Conservation (phyloP, 2,329 filamentous ascomycete species). For the Colletotrichum caudatum region DNA sequence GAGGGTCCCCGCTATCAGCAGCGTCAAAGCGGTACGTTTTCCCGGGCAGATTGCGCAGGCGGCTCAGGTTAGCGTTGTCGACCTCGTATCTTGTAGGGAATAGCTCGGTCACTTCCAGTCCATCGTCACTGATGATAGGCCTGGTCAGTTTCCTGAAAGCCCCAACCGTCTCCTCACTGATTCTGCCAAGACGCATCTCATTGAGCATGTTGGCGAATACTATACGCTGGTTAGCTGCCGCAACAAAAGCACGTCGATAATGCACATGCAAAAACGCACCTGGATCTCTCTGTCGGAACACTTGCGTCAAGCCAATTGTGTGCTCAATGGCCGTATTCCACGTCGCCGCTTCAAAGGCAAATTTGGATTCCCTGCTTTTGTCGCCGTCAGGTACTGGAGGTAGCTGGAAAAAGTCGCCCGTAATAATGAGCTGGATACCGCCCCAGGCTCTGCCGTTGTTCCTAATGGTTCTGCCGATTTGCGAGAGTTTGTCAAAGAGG, state of each 20-base stretch:
- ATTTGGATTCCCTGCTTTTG: constrained; percentile 76
- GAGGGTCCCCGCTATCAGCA: constrained; percentile 78
- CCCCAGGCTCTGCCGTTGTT: constrained; percentile 95
- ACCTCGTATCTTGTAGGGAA: constrained; percentile 94
- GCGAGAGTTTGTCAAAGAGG: constrained; percentile 94
- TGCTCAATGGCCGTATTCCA: constrained; percentile 96
- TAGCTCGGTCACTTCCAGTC: constrained; percentile 86
- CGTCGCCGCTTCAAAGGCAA: constrained; percentile 91
- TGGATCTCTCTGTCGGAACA: constrained; percentile 94
- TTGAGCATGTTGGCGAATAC: constrained; percentile 96
- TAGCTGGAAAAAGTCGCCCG: constrained; percentile 97
- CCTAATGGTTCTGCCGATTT: constrained; percentile 84
- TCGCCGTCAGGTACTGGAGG: constrained; percentile 89
- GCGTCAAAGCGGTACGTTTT: constrained; percentile 77
- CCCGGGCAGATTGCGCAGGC: constrained; percentile 79
- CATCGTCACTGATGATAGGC: constrained; percentile 78
- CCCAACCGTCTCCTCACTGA: constrained; percentile 80
- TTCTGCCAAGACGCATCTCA: constrained; percentile 91
- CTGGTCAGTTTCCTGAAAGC: constrained; percentile 81
- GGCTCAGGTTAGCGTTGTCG: constrained; percentile 82
- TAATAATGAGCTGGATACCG: constrained; percentile 94
- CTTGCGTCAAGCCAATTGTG: constrained; percentile 93
- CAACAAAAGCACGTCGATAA: neutral
- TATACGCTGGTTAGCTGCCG: constrained; percentile 41
- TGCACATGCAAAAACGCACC: constrained; percentile 54